phyloP scores from a whole-genome alignment of 2,329 filamentous ascomycete genomes.

The Phaeomoniella chlamydospora region DNA sequence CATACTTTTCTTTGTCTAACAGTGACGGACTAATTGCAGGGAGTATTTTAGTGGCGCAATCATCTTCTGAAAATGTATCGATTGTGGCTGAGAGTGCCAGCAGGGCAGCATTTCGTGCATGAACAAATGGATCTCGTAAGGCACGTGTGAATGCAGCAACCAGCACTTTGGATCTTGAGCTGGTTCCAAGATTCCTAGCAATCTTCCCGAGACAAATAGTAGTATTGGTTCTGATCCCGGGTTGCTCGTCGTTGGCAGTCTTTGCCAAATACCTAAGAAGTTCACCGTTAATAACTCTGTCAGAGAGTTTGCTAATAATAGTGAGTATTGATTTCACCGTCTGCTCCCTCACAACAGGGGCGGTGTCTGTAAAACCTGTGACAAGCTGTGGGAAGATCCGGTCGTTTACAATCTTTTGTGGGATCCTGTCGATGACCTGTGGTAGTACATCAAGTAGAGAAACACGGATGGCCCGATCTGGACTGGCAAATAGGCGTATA shows the following conservation, averaged over 20 bases:
- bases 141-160: slow-evolving; percentile 85
- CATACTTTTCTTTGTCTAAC: slow-evolving; percentile 80
- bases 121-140: slow-evolving; percentile 83
- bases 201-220: slow-evolving; percentile 97
- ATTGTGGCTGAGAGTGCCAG: slow-evolving; percentile 73
- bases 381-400: slow-evolving; percentile 95
- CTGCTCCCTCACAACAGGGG: slow-evolving; percentile 85
- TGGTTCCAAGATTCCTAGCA: slow-evolving; percentile 66
- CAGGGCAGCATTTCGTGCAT: slow-evolving; percentile 78
- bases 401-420: slow-evolving; percentile 82
- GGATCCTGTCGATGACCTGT: slow-evolving; percentile 77
- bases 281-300: slow-evolving; percentile 86
- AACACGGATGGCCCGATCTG: slow-evolving; percentile 82
- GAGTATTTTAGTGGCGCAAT: slow-evolving; percentile 70
- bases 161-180: slow-evolving; percentile 73
- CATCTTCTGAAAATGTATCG: slow-evolving; percentile 79
- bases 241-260: slow-evolving; percentile 93
- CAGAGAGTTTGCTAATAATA: slow-evolving; percentile 77
- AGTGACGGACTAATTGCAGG: slow-evolving; percentile 72
- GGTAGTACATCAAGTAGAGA: slow-evolving; percentile 81
- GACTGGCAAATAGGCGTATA: slow-evolving; percentile 74
- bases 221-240: slow-evolving; percentile 92
- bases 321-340: slow-evolving; percentile 87
- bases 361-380: slow-evolving; percentile 83
- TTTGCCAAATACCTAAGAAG: slow-evolving; percentile 82